A percentile compares a stretch with the other conserved stretches of the same genome.
These are phyloP conservation scores for Mariannaea elegans DNA, from an alignment of 2,329 filamentous ascomycete genomes.

Conservation along the genomic window DNA sequence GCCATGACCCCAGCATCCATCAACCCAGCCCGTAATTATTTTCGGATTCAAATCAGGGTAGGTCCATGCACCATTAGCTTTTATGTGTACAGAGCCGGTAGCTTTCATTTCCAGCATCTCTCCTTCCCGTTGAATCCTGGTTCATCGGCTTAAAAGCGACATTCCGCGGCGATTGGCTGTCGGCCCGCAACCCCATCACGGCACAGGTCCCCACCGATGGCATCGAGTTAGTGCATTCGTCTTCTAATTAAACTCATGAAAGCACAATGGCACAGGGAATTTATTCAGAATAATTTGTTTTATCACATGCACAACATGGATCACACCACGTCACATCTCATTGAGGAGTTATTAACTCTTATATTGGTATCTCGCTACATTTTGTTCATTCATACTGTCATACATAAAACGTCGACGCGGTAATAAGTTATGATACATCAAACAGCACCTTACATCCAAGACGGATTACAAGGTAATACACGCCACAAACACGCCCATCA, in stretches of 20 bases:
- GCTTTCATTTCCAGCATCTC: no score
- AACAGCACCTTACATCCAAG: slow-evolving; percentile 9
- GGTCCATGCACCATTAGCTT: no score
- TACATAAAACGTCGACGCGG: slow-evolving; percentile 18
- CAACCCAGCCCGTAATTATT: no score
- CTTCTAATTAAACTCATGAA: not conserved
- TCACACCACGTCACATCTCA: not conserved
- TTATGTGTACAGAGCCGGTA: no score
- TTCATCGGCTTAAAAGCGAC: not conserved
- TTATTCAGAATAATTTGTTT: not conserved
- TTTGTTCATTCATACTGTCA: slow-evolving; percentile 17
- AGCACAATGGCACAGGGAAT: not conserved
- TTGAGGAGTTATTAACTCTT: not conserved
- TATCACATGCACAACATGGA: not conserved
- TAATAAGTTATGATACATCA: slow-evolving; percentile 21
- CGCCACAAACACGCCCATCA: not conserved
- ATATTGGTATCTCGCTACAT: slow-evolving; percentile 20
- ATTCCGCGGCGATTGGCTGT: not conserved
- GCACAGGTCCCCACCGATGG: no score
- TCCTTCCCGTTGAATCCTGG: no score
- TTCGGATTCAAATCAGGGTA: no score
- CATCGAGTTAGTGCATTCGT: no score
- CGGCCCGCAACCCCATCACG: slow-evolving; percentile 17
- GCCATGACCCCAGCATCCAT: not conserved
- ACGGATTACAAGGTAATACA: slow-evolving; percentile 7